Evolutionary conservation across 768 basidiomycete species (phyloP), one percentile per base, ranked within the genome.

Genomic region (Ramaria sp.): DNA sequence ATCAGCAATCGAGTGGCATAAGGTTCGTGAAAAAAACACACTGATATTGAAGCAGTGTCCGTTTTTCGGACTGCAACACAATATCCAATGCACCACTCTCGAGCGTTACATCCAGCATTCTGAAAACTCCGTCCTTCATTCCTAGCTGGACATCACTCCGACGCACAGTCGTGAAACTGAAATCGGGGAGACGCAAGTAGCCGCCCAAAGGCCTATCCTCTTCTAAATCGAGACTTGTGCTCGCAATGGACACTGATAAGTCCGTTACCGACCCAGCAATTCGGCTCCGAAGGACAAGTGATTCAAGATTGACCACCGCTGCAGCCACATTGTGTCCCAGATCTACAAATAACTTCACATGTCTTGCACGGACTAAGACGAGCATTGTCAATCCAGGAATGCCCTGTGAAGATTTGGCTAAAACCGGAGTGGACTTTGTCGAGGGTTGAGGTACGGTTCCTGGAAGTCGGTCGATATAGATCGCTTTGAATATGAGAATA

Each of bases 401-500:
- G 57, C 22, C 12, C 28, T 24, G 34, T 36, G 60, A 56, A 18
- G 56, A 44, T 5, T 44, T 25, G 30, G 16, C 5, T 24, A 55
- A 41, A 15, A 27, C 16, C 6, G 39, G 28, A 24, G 37, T 24
- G 13, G 48, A 22, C 34, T 57, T 48, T 27, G 41, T 2, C 34
- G 57, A 25, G 16, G 45, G 56, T 49, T 15, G 38, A 27, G 53
- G 43, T 12, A 42, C 30, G 42, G 44, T 25, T 32, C 42, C 70
- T 0, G 90, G 88, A 25, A 94, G 88, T 36, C 82, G 81, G 62
- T 94, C 91, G 44, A 95, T 66, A 90, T 92, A 95, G 12, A 95
- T 89, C 5, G 92, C 91, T 66, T 94, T 94, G 77, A 95, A 91
- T 66, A 89, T 93, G 18, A 97, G 74, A 51, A 94, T 82, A 63